Base-by-base conservation (phyloP, 1,139 yeast species). In the Suhomyces bokatorum region DNA sequence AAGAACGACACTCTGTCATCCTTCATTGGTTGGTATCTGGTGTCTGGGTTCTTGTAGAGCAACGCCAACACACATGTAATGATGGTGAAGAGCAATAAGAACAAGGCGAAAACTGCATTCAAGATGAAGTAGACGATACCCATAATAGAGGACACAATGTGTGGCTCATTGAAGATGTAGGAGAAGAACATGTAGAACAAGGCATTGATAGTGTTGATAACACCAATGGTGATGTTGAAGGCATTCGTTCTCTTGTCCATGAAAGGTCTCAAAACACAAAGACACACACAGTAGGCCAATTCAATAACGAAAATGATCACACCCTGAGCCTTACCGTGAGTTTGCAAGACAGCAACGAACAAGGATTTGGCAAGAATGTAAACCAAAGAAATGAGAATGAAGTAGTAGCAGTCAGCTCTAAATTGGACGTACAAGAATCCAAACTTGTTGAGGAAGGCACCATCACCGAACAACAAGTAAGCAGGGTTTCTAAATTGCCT, bases 211-310 rank as follows among this genome's bases (percentile, higher is more conserved):
- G 90, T 78, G 59, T 85, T 87, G 56, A 93, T 83, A 35, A 87
- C 78, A 29, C 87, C 81, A 57, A 93, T 89, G 40, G 87, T 79
- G 57, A 93, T 91, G 67, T 91, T 93, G 77, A 91, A 87, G 26
- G 83, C 85, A 61, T 95, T 93, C 22, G 98, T 91, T 67, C 95
- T 80, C 67, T 86, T 90, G 70, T 93, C 98, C 93, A 95, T 83
- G 63, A 80, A 93, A 5, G 99, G 99, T 64, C 93, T 81, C 50
- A 78, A 70, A 75, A 80, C 77, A 58, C 91, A 83, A 30, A 90
- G 58, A 1, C 73, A 72, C 28, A 77, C 76, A 53, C 87, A 79
- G 65, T 85, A 89, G 16, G 77, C 55, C 50, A 91, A 70, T 64
- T 93, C 99, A 51, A 88, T 73, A 13, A 74, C 80, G 59, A 91